Evolutionary conservation across 2,329 filamentous ascomycete species (phyloP), one percentile per base, ranked within the genome.

Genomic region (Fusarium anguioides): DNA sequence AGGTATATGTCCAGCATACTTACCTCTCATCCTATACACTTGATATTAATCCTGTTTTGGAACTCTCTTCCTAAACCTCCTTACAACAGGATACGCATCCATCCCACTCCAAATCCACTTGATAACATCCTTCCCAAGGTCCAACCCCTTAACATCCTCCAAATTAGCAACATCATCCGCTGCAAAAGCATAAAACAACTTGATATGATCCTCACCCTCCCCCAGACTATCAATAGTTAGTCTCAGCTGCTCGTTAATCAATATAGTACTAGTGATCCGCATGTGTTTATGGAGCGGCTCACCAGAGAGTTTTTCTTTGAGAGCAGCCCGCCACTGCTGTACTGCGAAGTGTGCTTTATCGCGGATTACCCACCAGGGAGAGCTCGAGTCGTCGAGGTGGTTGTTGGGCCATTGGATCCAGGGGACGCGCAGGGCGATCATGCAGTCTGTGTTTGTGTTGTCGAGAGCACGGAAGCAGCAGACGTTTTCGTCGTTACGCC

Each of bases 401-500:
- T 39, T 14, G 24, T 49, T 51, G 33, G 64, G 59, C 64, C 59
- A 68, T 33, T 46, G 49, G 29, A 68, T 52, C 60, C 64, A 68
- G 2, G 64, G 64, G 7, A 68, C 26, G 20, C 24, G 23, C 1
- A 68, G 44, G 17, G 37, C 37, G 21, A 65, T 39, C 23, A 60
- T 29, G 31, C 46, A 52, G 37, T 68, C 40, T 4, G 17, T 10
- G 18, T 68, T 67, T n/a, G 11, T 4, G 18, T 44, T 35, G 48
- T 65, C 60, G 14, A 67, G 47, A n/a, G 37, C 24, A 20, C 64
- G 35, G 6, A 41, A 27, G 37, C 26, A 51, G 42, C 64, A 57
- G 37, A 68, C 37, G 17, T 44, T 18, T 0, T 50, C 17, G 7
- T 64, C 44, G 3, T 24, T 49, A 6, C 48, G 41, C 64, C 59